Conservation (phyloP, 805 yeast genomes). For the Allodekkera sacchari region DNA sequence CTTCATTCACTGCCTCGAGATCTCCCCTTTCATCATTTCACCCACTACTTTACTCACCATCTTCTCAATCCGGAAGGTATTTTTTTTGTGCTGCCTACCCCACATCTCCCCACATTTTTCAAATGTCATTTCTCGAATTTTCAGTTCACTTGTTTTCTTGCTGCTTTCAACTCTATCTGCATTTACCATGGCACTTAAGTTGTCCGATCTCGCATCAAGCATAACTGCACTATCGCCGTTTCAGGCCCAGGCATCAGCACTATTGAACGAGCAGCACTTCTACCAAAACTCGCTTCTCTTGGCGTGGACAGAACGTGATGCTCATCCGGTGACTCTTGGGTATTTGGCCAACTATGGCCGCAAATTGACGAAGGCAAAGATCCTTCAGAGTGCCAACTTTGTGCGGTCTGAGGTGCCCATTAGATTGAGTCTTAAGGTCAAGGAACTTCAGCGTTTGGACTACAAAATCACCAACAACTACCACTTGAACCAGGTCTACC, state of each 20-base stretch:
- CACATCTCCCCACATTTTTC: too few species aligned
- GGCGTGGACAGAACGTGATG: constrained; percentile 53
- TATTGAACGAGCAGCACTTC: constrained; percentile 57
- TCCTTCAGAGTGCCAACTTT: constrained; percentile 79
- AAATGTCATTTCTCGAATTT: too few species aligned
- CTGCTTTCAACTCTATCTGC: too few species aligned
- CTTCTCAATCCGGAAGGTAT: too few species aligned
- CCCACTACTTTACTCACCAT: too few species aligned
- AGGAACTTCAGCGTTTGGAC: constrained; percentile 72
- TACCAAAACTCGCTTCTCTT: constrained; percentile 70
- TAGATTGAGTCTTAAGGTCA: constrained; percentile 70
- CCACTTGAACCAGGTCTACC: constrained; percentile 77
- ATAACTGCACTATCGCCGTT: constrained; percentile 14
- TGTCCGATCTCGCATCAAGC: constrained; percentile 11
- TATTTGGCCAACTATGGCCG: constrained; percentile 89
- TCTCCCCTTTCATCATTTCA: too few species aligned
- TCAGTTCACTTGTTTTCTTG: too few species aligned
- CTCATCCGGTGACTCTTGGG: constrained; percentile 84
- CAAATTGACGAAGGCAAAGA: constrained; percentile 63
- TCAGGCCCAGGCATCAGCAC: constrained; percentile 9
- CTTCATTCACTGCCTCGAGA: too few species aligned
- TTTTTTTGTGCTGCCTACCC: too few species aligned
- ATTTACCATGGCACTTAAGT: constrained; percentile 5
- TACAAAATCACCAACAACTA: constrained; percentile 77
- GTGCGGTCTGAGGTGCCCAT: constrained; percentile 80